Conservation (phyloP, 257 asterid species). For the Striga asiatica region DNA sequence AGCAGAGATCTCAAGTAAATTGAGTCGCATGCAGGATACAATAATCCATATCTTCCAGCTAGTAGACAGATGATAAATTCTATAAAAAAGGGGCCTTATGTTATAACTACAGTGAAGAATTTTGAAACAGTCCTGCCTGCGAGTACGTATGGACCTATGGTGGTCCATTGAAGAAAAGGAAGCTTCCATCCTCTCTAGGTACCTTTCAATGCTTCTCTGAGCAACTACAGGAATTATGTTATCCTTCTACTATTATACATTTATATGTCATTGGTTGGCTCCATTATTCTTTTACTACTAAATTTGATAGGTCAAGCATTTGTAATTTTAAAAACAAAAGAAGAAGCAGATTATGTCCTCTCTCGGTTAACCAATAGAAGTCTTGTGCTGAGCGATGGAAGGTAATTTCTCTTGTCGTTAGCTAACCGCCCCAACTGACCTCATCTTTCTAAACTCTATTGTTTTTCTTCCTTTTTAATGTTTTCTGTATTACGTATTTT, state of each 20-base stretch:
- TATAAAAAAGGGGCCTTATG: slow-evolving; percentile 4
- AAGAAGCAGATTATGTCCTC: slow-evolving; percentile 30
- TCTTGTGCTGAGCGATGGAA: slow-evolving; percentile 30
- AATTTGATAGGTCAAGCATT: slow-evolving; percentile 35
- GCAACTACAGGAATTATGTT: background rate
- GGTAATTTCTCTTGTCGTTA: slow-evolving; percentile 17
- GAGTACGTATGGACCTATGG: slow-evolving; percentile 13
- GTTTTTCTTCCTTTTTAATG: background rate
- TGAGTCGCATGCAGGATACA: slow-evolving; percentile 16
- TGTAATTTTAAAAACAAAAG: slow-evolving; percentile 34
- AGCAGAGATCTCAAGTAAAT: background rate
- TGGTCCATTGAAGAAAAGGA: slow-evolving; percentile 27
- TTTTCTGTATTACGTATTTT: background rate
- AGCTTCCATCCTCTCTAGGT: slow-evolving; percentile 26
- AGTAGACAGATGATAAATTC: slow-evolving; percentile 8
- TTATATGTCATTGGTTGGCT: background rate
- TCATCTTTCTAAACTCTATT: background rate
- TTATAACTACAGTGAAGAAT: slow-evolving; percentile 15
- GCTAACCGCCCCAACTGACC: background rate
- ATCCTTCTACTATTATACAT: background rate
- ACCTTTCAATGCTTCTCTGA: slow-evolving; percentile 4
- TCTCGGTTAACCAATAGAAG: slow-evolving; percentile 17
- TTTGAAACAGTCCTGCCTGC: slow-evolving; percentile 2
- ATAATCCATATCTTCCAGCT: slow-evolving; percentile 5
- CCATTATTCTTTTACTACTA: background rate